phyloP scores from a whole-genome alignment of 495 filamentous ascomycete genomes.

The Clavariopsis aquatica region DNA sequence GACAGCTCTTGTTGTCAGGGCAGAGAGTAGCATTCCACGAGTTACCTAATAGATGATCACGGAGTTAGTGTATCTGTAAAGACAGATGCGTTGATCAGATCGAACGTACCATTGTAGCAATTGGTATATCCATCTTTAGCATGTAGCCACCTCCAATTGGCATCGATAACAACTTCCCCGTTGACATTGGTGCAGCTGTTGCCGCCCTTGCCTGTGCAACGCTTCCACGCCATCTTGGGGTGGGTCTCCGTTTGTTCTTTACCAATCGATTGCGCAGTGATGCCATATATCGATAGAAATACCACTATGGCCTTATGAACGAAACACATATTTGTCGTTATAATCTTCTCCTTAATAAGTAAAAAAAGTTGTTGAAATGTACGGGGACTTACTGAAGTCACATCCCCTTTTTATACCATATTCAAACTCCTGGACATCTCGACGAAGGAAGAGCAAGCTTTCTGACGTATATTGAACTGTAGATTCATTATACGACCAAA shows the following conservation, averaged over 20 bases:
- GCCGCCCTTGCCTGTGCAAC: constrained; percentile 40
- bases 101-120: constrained; percentile 39
- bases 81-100: too few relatives aligned
- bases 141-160: constrained; percentile 47
- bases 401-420: constrained; percentile 9
- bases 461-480: constrained; percentile 16
- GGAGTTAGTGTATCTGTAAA: too few relatives aligned
- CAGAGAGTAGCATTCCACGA: constrained; percentile 41
- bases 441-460: not conserved
- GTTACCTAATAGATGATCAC: not conserved
- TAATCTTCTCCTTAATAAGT: not conserved
- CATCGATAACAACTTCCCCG: constrained; percentile 56
- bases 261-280: constrained; percentile 37
- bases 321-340: constrained; percentile 15
- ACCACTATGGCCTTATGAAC: constrained; percentile 19
- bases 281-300: constrained; percentile 18
- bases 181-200: constrained; percentile 51
- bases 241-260: constrained; percentile 40
- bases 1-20: constrained; percentile 45
- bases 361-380: not conserved
- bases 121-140: constrained; percentile 45
- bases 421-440: not conserved
- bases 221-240: constrained; percentile 37
- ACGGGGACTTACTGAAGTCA: constrained; percentile 5
- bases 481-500: constrained; percentile 2